A percentile compares a stretch with the other conserved stretches of the same genome.
Conservation (phyloP, 2,329 filamentous ascomycete species). For the Beauveria sp. region DNA sequence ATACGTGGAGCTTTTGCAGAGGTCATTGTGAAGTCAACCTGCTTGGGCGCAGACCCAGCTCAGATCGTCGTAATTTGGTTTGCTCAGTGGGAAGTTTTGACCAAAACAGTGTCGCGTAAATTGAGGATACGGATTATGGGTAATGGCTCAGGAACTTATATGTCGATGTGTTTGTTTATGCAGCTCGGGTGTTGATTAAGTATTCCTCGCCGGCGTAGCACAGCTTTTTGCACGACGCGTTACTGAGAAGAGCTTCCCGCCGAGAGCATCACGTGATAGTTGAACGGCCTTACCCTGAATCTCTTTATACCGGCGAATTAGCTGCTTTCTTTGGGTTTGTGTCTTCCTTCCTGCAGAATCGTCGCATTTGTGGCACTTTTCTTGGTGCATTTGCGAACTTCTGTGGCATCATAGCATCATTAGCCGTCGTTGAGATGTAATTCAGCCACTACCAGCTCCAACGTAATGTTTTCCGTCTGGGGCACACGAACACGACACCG, state of each 20-base stretch:
- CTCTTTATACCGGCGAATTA: too few relatives aligned
- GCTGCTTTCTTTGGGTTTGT: background rate
- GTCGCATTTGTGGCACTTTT: background rate
- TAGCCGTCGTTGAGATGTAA: too few relatives aligned
- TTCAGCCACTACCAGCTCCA: too few relatives aligned
- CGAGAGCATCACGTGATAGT: background rate
- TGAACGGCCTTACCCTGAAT: background rate
- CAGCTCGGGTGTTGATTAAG: background rate
- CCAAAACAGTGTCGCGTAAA: background rate
- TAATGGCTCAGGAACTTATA: background rate
- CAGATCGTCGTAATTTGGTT: background rate
- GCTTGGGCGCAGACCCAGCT: slow-evolving; percentile 9
- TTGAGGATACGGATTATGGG: background rate
- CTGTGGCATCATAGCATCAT: too few relatives aligned
- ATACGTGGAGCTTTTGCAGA: slow-evolving; percentile 30
- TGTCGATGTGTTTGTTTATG: background rate
- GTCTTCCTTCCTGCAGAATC: background rate
- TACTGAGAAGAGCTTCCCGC: slow-evolving; percentile 3
- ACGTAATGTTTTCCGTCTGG: too few relatives aligned
- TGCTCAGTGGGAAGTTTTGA: background rate
- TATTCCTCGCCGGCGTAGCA: background rate
- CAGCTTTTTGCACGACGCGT: slow-evolving; percentile 4
- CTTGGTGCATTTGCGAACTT: too few relatives aligned
- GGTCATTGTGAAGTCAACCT: slow-evolving; percentile 22
- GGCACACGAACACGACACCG: too few relatives aligned